These are phyloP conservation scores for Exobasidium rhododendri DNA, from an alignment of 1,284 basidiomycete species.

Conservation along the genomic window DNA sequence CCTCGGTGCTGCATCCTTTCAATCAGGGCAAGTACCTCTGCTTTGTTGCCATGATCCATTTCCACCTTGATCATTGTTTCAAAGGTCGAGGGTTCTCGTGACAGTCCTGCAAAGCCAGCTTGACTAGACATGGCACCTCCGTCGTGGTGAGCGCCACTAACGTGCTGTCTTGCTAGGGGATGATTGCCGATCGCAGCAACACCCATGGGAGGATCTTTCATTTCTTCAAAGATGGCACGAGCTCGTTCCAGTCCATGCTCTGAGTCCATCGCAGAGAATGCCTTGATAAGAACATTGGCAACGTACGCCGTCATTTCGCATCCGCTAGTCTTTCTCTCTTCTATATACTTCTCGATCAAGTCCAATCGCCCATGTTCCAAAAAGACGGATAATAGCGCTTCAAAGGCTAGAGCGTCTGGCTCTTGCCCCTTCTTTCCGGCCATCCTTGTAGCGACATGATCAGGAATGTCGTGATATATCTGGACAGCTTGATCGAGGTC, in stretches of 20 bases:
- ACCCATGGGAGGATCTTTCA: constrained; percentile 80
- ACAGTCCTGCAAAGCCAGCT: constrained; percentile 64
- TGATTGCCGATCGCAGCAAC: constrained; percentile 88
- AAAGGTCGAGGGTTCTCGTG: constrained; percentile 83
- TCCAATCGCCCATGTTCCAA: constrained; percentile 76
- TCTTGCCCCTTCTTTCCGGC: constrained; percentile 22
- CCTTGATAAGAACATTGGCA: constrained; percentile 82
- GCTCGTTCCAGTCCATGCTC: constrained; percentile 57
- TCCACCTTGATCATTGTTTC: constrained; percentile 94
- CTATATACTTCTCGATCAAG: constrained; percentile 69
- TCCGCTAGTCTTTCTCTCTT: constrained; percentile 65
- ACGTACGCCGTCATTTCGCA: constrained; percentile 94
- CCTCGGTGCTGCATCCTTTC: constrained; percentile 69
- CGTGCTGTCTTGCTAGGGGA: constrained; percentile 57
- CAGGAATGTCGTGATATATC: constrained; percentile 72
- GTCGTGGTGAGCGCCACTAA: constrained; percentile 38
- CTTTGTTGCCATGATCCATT: constrained; percentile 70
- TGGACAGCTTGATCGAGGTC: constrained; percentile 73
- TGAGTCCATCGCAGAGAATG: constrained; percentile 68
- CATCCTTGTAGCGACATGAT: constrained; percentile 56
- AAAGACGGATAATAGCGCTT: constrained; percentile 83
- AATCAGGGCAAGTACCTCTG: constrained; percentile 69
- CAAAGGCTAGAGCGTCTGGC: constrained; percentile 79
- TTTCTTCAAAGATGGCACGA: constrained; percentile 69
- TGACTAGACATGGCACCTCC: background rate